phyloP scores from a whole-genome alignment of 495 filamentous ascomycete species.

The Neurospora sp. region DNA sequence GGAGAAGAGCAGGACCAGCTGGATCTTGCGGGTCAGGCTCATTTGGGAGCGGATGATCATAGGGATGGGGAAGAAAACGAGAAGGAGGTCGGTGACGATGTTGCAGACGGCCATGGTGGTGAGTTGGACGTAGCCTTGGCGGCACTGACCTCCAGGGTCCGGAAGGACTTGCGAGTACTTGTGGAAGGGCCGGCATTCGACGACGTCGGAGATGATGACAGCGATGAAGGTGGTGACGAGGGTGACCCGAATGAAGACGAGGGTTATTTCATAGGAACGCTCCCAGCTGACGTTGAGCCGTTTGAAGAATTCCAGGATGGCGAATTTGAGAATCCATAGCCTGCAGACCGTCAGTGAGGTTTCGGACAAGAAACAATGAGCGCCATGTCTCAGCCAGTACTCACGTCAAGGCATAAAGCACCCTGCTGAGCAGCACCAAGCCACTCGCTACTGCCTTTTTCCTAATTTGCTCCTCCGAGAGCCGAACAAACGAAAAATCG shows the following conservation, averaged over 20 bases:
- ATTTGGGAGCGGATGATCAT: constrained; percentile 70
- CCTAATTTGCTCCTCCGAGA: constrained; percentile 38
- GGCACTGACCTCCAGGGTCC: constrained; percentile 76
- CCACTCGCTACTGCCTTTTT: constrained; percentile 50
- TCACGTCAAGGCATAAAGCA: constrained; percentile 62
- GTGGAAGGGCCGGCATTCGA: constrained; percentile 74
- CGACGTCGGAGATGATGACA: constrained; percentile 68
- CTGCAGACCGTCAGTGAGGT: constrained; percentile 30
- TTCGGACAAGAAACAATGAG: neutral
- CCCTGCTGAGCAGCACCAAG: constrained; percentile 53
- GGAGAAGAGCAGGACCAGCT: constrained; percentile 66
- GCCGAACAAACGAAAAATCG: constrained; percentile 26
- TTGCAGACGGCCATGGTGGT: constrained; percentile 81
- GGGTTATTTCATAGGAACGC: constrained; percentile 52
- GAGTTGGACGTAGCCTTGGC: constrained; percentile 74
- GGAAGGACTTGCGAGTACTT: constrained; percentile 91
- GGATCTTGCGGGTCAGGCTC: constrained; percentile 50
- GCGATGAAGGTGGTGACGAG: constrained; percentile 67
- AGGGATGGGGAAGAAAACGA: constrained; percentile 81
- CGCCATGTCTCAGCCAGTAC: neutral
- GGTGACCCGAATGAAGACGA: constrained; percentile 62
- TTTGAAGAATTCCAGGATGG: constrained; percentile 83
- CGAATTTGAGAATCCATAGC: constrained; percentile 86
- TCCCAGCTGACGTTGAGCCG: constrained; percentile 68
- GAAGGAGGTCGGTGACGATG: constrained; percentile 75